These are phyloP conservation scores for Eucalyptus pumila DNA, from an alignment of 345 rosid species.

Conservation along the genomic window DNA sequence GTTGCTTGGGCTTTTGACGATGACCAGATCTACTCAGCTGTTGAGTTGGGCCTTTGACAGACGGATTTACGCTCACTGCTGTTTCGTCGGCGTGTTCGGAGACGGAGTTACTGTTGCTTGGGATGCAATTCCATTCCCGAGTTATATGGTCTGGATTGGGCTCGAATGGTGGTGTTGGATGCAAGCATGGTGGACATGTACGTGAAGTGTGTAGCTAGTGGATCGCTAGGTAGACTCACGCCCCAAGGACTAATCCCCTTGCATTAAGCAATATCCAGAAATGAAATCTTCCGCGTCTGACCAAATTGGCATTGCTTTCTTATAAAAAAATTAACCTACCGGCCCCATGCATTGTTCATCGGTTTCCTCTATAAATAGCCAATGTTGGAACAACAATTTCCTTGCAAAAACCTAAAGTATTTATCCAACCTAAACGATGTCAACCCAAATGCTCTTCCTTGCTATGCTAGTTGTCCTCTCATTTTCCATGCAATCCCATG, in stretches of 20 bases:
- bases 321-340: background rate
- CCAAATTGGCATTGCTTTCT: background rate
- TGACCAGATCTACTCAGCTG: slow-evolving; percentile 38
- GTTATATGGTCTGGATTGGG: background rate
- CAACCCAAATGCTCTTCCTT: background rate
- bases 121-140: background rate
- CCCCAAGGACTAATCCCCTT: background rate
- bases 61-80: slow-evolving; percentile 41
- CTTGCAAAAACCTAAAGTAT: background rate
- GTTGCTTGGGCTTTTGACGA: slow-evolving; percentile 10
- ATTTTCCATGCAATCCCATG: background rate
- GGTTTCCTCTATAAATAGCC: background rate
- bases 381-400: background rate
- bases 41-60: slow-evolving; percentile 27
- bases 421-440: background rate
- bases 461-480: background rate
- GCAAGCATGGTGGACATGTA: background rate
- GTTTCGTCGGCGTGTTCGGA: slow-evolving; percentile 47
- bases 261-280: background rate
- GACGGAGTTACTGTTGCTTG: background rate
- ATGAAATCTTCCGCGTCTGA: background rate
- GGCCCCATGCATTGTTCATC: background rate
- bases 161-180: fast-evolving
- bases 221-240: background rate
- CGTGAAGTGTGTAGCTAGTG: background rate